A percentile compares a stretch with the other conserved stretches of the same genome.
phyloP scores from a whole-genome alignment of 2,329 filamentous ascomycete genomes.

The Pseudogymnoascus sp. region DNA sequence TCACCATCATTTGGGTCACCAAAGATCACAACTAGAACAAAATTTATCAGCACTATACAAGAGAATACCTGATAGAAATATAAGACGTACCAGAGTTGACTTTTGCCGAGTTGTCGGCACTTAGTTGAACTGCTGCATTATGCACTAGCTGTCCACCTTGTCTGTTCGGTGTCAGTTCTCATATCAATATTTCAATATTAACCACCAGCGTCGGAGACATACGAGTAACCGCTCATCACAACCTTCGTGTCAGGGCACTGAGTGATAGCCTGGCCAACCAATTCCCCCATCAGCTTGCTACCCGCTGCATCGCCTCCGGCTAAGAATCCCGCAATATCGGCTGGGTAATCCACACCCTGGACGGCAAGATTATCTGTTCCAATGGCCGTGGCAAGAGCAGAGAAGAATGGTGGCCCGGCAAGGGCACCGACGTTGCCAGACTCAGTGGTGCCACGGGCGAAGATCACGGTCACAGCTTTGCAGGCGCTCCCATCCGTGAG shows the following conservation, averaged over 20 bases:
- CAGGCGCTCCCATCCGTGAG: constrained; percentile 29
- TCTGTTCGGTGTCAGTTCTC: background rate
- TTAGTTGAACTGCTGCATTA: constrained; percentile 20
- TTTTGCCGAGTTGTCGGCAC: constrained; percentile 13
- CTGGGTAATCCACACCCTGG: constrained; percentile 48
- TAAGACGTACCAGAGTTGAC: constrained; percentile 18
- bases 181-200: background rate
- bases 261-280: constrained; percentile 15
- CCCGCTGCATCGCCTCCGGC: constrained; percentile 39
- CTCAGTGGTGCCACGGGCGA: constrained; percentile 49
- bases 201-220: background rate
- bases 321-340: constrained; percentile 37
- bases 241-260: constrained; percentile 21
- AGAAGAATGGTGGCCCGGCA: constrained; percentile 44
- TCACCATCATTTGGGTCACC: constrained; percentile 23
- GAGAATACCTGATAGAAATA: background rate
- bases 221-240: constrained; percentile 22
- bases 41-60: background rate
- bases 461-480: constrained; percentile 44
- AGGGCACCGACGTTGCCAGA: constrained; percentile 43
- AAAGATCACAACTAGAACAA: constrained; percentile 20
- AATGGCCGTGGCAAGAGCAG: constrained; percentile 35
- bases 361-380: constrained; percentile 39
- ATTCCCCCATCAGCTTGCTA: constrained; percentile 33
- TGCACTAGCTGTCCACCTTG: constrained; percentile 23